phyloP scores from a whole-genome alignment of 257 asterid species.

The Plantago major region DNA sequence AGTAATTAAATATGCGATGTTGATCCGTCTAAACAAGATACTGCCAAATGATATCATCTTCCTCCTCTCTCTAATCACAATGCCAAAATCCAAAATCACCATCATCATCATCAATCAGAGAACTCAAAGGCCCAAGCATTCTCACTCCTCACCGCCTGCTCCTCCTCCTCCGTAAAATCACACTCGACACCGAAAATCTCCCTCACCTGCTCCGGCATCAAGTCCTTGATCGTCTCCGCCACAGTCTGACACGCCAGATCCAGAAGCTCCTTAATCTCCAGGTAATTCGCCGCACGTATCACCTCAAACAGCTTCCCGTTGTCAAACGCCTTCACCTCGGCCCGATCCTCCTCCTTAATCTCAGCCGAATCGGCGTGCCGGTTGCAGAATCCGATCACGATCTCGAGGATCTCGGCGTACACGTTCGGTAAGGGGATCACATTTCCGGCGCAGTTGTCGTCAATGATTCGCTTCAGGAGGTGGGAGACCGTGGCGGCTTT shows the following conservation, averaged over 20 bases:
- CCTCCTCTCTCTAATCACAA: no score
- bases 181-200: neutral
- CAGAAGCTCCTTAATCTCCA: neutral
- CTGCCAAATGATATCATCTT: no score
- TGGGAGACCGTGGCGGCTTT: no score
- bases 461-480: no score
- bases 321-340: neutral
- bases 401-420: neutral
- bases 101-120: no score
- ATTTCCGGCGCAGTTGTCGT: neutral
- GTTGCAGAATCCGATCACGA: neutral
- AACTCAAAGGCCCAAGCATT: neutral
- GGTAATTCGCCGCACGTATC: neutral
- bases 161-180: neutral
- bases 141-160: neutral
- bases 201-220: neutral
- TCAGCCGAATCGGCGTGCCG: neutral
- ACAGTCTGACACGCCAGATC: neutral
- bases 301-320: neutral
- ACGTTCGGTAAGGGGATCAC: neutral
- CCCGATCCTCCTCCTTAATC: neutral
- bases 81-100: no score
- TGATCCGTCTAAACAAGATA: no score
- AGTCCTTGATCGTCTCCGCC: constrained; percentile 1
- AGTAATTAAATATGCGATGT: no score